Conservation (phyloP, 2,329 filamentous ascomycete genomes). For the Aspergillus unguis region DNA sequence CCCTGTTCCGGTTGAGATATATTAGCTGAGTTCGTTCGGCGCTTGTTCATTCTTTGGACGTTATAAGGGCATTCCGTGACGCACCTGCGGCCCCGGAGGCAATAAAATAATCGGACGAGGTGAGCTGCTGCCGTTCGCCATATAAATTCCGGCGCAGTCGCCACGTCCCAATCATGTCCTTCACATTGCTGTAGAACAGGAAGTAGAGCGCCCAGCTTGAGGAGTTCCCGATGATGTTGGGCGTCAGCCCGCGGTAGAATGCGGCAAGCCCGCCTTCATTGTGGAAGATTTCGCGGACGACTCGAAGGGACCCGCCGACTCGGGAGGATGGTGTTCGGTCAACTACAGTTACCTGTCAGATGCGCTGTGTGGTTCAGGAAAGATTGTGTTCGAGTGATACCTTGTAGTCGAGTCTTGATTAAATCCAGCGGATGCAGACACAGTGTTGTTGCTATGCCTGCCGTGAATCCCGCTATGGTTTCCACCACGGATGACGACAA, state of each 20-base stretch:
- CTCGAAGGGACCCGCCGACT: conserved; percentile 52
- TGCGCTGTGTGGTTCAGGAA: neutral
- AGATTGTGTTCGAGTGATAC: conserved; percentile 44
- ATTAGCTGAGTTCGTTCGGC: neutral
- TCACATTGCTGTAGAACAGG: conserved; percentile 64
- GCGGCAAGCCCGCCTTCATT: conserved; percentile 61
- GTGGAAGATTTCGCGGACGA: conserved; percentile 51
- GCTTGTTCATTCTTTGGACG: neutral
- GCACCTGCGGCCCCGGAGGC: conserved; percentile 63
- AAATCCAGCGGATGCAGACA: conserved; percentile 90
- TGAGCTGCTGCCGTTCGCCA: conserved; percentile 35
- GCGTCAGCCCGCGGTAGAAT: conserved; percentile 84
- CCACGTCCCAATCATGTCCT: conserved; percentile 49
- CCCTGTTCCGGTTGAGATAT: conserved; percentile 44
- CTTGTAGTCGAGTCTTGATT: conserved; percentile 92
- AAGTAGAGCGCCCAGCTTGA: conserved; percentile 92
- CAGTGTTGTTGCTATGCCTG: conserved; percentile 80
- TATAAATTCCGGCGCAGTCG: conserved; percentile 36
- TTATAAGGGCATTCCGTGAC: conserved; percentile 4
- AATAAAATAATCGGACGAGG: conserved; percentile 72
- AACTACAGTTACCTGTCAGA: conserved; percentile 34
- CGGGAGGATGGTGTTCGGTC: conserved; percentile 49
- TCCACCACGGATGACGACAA: conserved; percentile 78
- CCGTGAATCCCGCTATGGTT: conserved; percentile 82
- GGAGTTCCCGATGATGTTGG: conserved; percentile 88